These are phyloP conservation scores for Radiomyces spectabilis DNA, from an alignment of 192 early-diverging fungal genomes.

Conservation along the genomic window DNA sequence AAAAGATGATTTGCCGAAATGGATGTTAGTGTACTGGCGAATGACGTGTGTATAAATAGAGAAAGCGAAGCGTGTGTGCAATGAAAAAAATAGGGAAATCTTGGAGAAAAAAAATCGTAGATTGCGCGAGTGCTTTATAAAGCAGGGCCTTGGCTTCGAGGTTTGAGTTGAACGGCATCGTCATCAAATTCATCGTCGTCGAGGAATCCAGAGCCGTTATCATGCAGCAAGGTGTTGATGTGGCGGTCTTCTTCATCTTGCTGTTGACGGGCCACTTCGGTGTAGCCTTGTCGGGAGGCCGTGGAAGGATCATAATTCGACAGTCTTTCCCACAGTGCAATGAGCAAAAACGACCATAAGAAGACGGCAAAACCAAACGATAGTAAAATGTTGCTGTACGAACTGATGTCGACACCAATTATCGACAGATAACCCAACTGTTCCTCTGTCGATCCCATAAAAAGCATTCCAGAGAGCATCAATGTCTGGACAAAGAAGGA, in stretches of 20 bases:
- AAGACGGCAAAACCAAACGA: conserved; percentile 55
- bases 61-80: too few species aligned
- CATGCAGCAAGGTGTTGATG: neutral
- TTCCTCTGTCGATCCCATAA: conserved; percentile 59
- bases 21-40: too few species aligned
- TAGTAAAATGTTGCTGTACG: conserved; percentile 48
- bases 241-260: too few species aligned
- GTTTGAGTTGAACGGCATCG: conserved; percentile 10
- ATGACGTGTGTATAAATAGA: too few species aligned
- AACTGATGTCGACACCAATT: conserved; percentile 46
- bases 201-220: conserved; percentile 2
- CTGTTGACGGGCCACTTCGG: conserved; percentile 3
- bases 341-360: conserved; percentile 42
- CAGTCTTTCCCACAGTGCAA: conserved; percentile 27
- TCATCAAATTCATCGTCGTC: conserved; percentile 14
- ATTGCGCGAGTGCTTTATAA: too few species aligned
- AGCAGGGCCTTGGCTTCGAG: too few species aligned
- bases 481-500: conserved; percentile 24
- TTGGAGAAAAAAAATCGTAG: too few species aligned
- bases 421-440: conserved; percentile 34
- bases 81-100: too few species aligned
- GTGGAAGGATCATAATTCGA: conserved; percentile 2
- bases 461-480: conserved; percentile 51
- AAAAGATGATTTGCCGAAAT: too few species aligned
- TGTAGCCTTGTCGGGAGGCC: neutral